A percentile compares a stretch with the other conserved stretches of the same genome.
These are phyloP conservation scores for Moniliophthora roreri DNA, from an alignment of 1,284 basidiomycete genomes.

Conservation along the genomic window DNA sequence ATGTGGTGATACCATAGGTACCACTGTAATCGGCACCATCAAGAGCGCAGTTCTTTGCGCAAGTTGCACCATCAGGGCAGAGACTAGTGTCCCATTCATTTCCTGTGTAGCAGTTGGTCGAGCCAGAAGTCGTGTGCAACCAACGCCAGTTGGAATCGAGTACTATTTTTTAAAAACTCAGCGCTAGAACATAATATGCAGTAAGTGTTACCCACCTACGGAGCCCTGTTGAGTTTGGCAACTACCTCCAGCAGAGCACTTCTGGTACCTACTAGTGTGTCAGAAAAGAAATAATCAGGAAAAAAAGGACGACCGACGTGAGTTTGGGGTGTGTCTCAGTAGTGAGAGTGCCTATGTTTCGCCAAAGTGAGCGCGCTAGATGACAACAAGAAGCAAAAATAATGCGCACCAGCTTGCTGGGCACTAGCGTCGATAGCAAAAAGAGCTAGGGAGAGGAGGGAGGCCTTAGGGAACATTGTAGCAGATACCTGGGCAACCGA, in stretches of 20 bases:
- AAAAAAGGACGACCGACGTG: no score
- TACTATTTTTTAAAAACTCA: no score
- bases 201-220: constrained; percentile 18
- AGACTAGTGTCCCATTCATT: constrained; percentile 34
- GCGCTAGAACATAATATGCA: no score
- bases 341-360: constrained; percentile 6
- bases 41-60: constrained; percentile 34
- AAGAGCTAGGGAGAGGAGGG: constrained; percentile 9
- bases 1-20: constrained; percentile 38
- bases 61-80: constrained; percentile 25
- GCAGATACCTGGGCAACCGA: not conserved
- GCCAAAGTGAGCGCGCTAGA: no score
- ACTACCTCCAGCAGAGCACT: constrained; percentile 37
- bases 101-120: constrained; percentile 42
- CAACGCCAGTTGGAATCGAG: constrained; percentile 51
- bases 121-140: constrained; percentile 38
- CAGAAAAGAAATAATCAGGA: no score
- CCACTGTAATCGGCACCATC: constrained; percentile 42
- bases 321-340: constrained; percentile 34
- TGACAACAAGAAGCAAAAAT: no score
- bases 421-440: constrained; percentile 1
- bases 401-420: constrained; percentile 9
- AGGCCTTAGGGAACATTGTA: constrained; percentile 10
- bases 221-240: constrained; percentile 31
- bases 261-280: no score